Conservation (phyloP, 768 basidiomycete genomes). For the Pleurotus pulmonarius region DNA sequence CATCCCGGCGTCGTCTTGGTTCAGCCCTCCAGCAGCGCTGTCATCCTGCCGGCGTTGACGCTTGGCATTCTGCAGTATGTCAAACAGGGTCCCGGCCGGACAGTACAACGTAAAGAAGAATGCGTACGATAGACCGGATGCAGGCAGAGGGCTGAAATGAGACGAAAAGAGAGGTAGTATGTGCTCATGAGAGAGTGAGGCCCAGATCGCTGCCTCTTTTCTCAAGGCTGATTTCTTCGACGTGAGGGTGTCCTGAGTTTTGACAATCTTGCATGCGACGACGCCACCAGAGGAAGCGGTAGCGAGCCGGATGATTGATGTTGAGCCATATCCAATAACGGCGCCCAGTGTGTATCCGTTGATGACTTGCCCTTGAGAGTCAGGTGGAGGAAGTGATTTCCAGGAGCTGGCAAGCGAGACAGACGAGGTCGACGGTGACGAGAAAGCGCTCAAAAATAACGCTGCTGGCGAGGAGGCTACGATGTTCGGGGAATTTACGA, state of each 20-base stretch:
- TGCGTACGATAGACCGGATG: constrained; percentile 53
- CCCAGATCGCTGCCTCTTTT: constrained; percentile 73
- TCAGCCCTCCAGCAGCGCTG: constrained; percentile 43
- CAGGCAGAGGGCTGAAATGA: constrained; percentile 9
- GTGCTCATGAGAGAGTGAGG: constrained; percentile 76
- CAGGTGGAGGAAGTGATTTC: constrained; percentile 34
- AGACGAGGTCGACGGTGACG: constrained; percentile 74
- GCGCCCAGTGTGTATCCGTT: constrained; percentile 73
- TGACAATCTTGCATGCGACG: constrained; percentile 84
- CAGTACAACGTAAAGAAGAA: constrained; percentile 84
- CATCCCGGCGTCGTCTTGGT: constrained; percentile 77
- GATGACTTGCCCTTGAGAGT: constrained; percentile 65
- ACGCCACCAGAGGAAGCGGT: constrained; percentile 57
- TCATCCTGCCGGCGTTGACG: constrained; percentile 27
- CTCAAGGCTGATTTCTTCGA: constrained; percentile 48
- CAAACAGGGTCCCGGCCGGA: constrained; percentile 80
- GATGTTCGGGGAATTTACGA: neutral
- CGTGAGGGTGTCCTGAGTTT: constrained; percentile 44
- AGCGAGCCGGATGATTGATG: constrained; percentile 76
- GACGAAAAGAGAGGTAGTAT: constrained; percentile 76
- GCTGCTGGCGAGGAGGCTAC: neutral
- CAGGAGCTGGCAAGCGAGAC: constrained; percentile 58
- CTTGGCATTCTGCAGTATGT: constrained; percentile 56
- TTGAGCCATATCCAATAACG: constrained; percentile 76
- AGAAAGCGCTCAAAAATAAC: neutral